A percentile compares a stretch with the other conserved stretches of the same genome.
Conservation (phyloP, 129 eudicot genomes). For the Tagetes erecta region DNA sequence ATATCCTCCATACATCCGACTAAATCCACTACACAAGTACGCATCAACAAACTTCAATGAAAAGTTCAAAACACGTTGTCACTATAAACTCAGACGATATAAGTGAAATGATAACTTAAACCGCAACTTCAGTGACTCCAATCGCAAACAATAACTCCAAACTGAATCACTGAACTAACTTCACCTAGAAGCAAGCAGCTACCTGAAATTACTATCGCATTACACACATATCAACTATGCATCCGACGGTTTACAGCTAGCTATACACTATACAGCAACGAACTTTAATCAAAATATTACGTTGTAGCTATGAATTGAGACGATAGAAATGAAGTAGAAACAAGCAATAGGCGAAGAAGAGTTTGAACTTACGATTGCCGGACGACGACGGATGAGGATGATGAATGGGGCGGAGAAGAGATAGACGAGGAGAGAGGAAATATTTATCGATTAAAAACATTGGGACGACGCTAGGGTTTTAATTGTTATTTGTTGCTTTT, state of each 20-base stretch:
- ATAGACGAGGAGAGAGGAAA: slow-evolving; percentile 32
- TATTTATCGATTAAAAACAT: slow-evolving; percentile 38
- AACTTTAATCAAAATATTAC: background rate
- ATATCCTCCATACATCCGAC: no score
- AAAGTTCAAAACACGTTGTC: no score
- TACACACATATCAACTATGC: no score
- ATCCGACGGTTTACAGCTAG: no score
- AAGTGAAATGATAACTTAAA: background rate
- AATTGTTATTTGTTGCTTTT: slow-evolving; percentile 22
- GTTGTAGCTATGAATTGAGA: background rate
- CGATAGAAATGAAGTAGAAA: background rate
- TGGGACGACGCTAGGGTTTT: slow-evolving; percentile 28
- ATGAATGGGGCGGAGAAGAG: slow-evolving; percentile 37
- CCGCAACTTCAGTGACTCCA: background rate
- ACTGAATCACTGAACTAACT: background rate
- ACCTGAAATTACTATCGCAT: slow-evolving; percentile 19
- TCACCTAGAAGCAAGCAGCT: slow-evolving; percentile 6
- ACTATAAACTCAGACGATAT: no score
- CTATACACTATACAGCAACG: background rate
- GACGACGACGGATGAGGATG: slow-evolving; percentile 23
- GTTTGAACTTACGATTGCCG: slow-evolving; percentile 28
- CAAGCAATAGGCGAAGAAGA: slow-evolving; percentile 3
- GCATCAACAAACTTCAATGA: background rate
- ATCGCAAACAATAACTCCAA: slow-evolving; percentile 15
- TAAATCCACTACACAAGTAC: no score